Evolutionary conservation across 2,329 filamentous ascomycete genomes (phyloP), one percentile per base, ranked within the genome.

Genomic region (Bertia moriformis): DNA sequence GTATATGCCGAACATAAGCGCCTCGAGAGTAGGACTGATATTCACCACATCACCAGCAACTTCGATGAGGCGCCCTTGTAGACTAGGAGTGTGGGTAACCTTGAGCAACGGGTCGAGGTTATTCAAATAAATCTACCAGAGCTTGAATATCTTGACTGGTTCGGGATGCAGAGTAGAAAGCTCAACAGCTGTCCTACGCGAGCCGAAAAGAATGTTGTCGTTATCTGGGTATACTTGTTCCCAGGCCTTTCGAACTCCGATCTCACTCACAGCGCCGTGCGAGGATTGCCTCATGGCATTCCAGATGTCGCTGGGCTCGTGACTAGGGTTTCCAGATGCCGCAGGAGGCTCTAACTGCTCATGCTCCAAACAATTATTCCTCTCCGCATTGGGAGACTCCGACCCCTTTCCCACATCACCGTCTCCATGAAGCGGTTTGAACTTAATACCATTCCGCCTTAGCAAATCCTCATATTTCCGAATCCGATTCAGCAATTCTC

Each of bases 71-170:
- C 69, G 68, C n/a, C 59, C 61, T 50, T 83, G 78, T 1, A 83
- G 57, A 1, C 69, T 80, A 1, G 77, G 76, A 0, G 73, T 69
- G 49, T 84, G 79, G 0, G 73, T 78, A 41, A 83, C 63, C 49
- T 82, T 83, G 37, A 82, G 61, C 4, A 85, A 51, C 0, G 78
- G 76, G 46, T 83, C 76, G 46, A 83, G 71, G 47, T 82, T 82
- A 44, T 75, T 70, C 32, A 83, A 65, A 49, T 80, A 84, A 14
- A 73, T 65, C 53, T 83, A 77, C 78, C 79, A 84, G 14, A 79
- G 60, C 45, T 73, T 67, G 42, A 78, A 69, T 39, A 77, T 75
- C 42, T 76, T 71, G 15, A 76, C 67, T 18, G 68, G 59, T 2
- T 66, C 52, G 7, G 73, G 73, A 44, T 75, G 71, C 14, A 61